These are phyloP conservation scores for Psidium friedrichsthalianum DNA, from an alignment of 345 rosid species.

Conservation along the genomic window DNA sequence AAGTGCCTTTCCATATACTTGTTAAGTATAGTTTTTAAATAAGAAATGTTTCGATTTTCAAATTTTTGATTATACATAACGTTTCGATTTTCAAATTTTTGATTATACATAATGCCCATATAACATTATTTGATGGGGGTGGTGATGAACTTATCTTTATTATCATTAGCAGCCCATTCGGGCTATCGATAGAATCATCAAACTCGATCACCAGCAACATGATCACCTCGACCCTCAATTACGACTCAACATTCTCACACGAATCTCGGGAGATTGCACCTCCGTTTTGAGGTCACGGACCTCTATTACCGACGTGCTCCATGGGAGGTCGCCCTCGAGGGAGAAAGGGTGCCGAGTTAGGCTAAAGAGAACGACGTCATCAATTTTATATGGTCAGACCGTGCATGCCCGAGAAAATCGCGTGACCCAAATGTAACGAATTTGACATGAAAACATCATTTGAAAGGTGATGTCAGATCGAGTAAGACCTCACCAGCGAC, in stretches of 20 bases:
- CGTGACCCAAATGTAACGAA: fast-evolving
- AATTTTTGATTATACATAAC: not conserved
- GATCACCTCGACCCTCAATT: not conserved
- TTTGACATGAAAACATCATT: no score
- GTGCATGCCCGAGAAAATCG: fast-evolving
- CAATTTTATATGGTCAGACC: fast-evolving
- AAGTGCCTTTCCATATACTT: not conserved
- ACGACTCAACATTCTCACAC: not conserved
- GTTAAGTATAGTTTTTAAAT: not conserved
- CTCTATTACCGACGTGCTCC: not conserved
- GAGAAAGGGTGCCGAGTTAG: no score
- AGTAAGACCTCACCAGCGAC: no score
- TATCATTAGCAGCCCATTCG: not conserved
- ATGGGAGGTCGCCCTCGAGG: fast-evolving
- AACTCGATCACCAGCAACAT: not conserved
- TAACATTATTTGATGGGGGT: not conserved
- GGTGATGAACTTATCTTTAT: not conserved
- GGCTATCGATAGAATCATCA: not conserved
- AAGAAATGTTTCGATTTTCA: not conserved
- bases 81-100: not conserved
- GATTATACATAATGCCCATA: not conserved
- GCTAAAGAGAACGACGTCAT: not conserved
- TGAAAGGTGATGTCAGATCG: no score
- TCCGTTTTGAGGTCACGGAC: not conserved
- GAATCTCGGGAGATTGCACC: not conserved